Evolutionary conservation across 208 protist species (phyloP).

Genomic region (Leptomonas seymouri): DNA sequence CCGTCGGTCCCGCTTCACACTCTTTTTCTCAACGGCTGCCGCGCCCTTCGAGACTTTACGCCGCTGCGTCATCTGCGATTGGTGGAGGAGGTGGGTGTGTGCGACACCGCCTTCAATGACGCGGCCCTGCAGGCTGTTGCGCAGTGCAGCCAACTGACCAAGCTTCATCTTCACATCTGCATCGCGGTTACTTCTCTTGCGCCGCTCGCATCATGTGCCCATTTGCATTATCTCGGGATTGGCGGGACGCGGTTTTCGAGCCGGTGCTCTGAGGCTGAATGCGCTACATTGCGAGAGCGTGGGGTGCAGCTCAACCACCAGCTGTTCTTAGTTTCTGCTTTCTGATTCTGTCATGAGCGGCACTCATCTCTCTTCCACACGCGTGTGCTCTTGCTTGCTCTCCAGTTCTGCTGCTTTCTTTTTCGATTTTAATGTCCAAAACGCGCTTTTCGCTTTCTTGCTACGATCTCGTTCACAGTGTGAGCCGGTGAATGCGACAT

Average conservation of each 20-base stretch:
- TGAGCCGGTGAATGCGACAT: too few relatives aligned
- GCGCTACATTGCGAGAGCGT: slow-evolving; percentile 12
- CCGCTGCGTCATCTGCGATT: slow-evolving; percentile 5
- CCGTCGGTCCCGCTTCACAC: slow-evolving; percentile 15
- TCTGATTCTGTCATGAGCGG: slow-evolving; percentile 3
- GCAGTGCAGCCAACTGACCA: slow-evolving; percentile 15
- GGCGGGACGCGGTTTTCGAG: slow-evolving; percentile 32
- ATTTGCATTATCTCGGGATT: slow-evolving; percentile 25
- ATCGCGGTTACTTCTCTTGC: slow-evolving; percentile 14
- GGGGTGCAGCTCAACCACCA: slow-evolving; percentile 34
- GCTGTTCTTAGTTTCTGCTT: slow-evolving; percentile 22
- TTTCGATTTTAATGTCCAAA: too few relatives aligned
- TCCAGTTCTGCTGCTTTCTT: not conserved
- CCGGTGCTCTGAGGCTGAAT: slow-evolving; percentile 8
- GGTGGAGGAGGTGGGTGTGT: slow-evolving; percentile 26
- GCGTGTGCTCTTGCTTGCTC: not conserved
- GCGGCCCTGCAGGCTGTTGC: slow-evolving; percentile 17
- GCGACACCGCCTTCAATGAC: slow-evolving; percentile 31
- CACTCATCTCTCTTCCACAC: slow-evolving; percentile 2
- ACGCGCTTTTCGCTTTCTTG: too few relatives aligned
- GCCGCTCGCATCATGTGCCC: slow-evolving; percentile 17
- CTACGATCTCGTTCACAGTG: too few relatives aligned
- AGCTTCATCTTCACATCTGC: slow-evolving; percentile 35
- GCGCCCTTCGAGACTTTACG: slow-evolving; percentile 22
- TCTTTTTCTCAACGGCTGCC: slow-evolving; percentile 30